Evolutionary conservation across 768 basidiomycete species (phyloP).

Genomic region (Hortiboletus flavorubellus): DNA sequence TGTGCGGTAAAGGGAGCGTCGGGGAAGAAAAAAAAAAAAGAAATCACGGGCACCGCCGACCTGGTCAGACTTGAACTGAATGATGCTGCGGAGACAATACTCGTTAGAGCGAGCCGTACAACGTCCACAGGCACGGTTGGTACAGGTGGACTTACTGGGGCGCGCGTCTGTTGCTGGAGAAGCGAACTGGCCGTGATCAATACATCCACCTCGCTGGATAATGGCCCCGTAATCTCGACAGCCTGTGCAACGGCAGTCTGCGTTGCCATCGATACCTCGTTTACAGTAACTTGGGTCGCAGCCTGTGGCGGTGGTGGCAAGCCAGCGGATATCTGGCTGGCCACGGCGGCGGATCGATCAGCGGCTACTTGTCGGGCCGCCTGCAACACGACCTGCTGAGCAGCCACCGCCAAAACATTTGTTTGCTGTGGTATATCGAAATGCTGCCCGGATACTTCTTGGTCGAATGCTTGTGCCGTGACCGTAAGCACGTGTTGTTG

Average conservation of each 20-base stretch:
- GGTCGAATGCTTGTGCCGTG: slow-evolving; percentile 73
- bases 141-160: slow-evolving; percentile 26
- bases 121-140: slow-evolving; percentile 27
- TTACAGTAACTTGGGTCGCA: slow-evolving; percentile 48
- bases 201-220: slow-evolving; percentile 78
- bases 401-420: slow-evolving; percentile 66
- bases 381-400: slow-evolving; percentile 77
- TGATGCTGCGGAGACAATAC: slow-evolving; percentile 24
- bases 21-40: slow-evolving; percentile 11
- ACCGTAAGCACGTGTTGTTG: slow-evolving; percentile 76
- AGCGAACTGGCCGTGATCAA: slow-evolving; percentile 64
- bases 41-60: slow-evolving; percentile 18
- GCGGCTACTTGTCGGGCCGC: slow-evolving; percentile 62
- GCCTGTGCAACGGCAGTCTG: slow-evolving; percentile 81
- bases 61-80: slow-evolving; percentile 24
- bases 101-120: slow-evolving; percentile 36
- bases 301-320: slow-evolving; percentile 31
- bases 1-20: slow-evolving; percentile 25
- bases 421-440: slow-evolving; percentile 44
- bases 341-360: slow-evolving; percentile 45
- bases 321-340: slow-evolving; percentile 39
- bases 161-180: slow-evolving; percentile 42
- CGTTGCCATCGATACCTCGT: slow-evolving; percentile 57
- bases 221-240: slow-evolving; percentile 69
- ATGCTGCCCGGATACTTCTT: slow-evolving; percentile 56